A percentile compares a stretch with the other conserved stretches of the same genome.
Evolutionary conservation across 495 filamentous ascomycete species (phyloP).

Genomic region (Podospora conica): DNA sequence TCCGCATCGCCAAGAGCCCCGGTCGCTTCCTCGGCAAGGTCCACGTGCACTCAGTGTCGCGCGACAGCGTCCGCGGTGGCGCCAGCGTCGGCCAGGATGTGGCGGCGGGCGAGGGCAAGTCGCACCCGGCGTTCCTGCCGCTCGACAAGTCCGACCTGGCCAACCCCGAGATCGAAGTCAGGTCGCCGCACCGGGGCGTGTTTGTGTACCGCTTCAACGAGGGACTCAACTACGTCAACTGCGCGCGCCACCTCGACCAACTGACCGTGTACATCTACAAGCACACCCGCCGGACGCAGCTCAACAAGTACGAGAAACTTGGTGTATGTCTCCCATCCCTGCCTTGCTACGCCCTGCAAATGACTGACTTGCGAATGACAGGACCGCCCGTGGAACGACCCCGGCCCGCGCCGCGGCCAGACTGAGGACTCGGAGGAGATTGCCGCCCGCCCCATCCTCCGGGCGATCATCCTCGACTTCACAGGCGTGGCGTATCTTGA

Average conservation of each 20-base stretch:
- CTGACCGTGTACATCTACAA: slow-evolving; percentile 39
- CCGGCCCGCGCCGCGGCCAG: slow-evolving; percentile 65
- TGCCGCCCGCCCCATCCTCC: slow-evolving; percentile 35
- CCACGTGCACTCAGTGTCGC: slow-evolving; percentile 15
- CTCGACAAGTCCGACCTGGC: slow-evolving; percentile 37
- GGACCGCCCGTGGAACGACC: slow-evolving; percentile 75
- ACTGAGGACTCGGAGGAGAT: slow-evolving; percentile 21
- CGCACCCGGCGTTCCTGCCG: slow-evolving; percentile 39
- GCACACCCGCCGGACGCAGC: slow-evolving; percentile 35
- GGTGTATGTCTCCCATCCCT: slow-evolving; percentile 28
- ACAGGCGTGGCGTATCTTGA: slow-evolving; percentile 44
- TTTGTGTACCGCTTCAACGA: slow-evolving; percentile 49
- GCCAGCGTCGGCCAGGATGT: background rate
- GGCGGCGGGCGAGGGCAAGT: background rate
- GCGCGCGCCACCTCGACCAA: slow-evolving; percentile 41
- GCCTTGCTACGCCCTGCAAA: background rate
- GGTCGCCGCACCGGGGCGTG: slow-evolving; percentile 41
- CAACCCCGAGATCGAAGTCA: slow-evolving; percentile 35
- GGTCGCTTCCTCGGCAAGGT: slow-evolving; percentile 38
- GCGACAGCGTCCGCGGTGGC: slow-evolving; percentile 11
- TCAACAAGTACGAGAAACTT: slow-evolving; percentile 31
- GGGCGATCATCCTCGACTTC: slow-evolving; percentile 47
- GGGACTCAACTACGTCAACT: slow-evolving; percentile 49
- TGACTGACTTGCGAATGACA: slow-evolving; percentile 8
- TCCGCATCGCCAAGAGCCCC: slow-evolving; percentile 40